phyloP scores from a whole-genome alignment of 768 basidiomycete species.

The Artomyces pyxidatus region DNA sequence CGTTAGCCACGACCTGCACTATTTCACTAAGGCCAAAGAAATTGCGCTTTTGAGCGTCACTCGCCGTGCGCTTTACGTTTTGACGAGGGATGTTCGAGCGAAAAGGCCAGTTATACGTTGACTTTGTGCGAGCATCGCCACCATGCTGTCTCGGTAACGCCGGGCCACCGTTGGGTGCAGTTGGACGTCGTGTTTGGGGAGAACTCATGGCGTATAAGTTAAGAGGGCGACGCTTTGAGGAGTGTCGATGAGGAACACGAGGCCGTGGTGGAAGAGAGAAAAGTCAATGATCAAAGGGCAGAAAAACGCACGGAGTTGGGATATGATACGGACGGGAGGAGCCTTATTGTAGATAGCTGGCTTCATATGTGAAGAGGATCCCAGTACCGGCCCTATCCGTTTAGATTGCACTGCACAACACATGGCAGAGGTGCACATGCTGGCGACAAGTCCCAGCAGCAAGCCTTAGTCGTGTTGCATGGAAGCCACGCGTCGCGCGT shows the following conservation, averaged over 20 bases:
- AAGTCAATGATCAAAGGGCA: not conserved
- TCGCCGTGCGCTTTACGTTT: conserved; percentile 19
- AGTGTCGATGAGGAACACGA: not conserved
- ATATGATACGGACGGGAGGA: conserved; percentile 4
- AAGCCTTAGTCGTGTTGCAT: not conserved
- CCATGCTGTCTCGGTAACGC: not conserved
- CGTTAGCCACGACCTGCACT: conserved; percentile 65
- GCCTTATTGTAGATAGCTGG: not conserved
- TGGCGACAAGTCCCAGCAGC: not conserved
- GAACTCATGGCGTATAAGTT: not conserved
- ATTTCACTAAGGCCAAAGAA: conserved; percentile 80
- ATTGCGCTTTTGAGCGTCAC: conserved; percentile 57
- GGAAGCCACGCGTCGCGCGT: not conserved
- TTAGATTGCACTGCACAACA: not conserved
- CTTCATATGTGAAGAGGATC: not conserved
- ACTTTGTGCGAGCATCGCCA: not conserved
- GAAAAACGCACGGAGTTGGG: not conserved
- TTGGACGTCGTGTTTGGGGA: not conserved
- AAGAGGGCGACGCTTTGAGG: not conserved
- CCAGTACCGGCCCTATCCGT: not conserved
- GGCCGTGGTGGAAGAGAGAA: not conserved
- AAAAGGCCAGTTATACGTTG: not conserved
- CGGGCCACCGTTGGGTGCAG: not conserved
- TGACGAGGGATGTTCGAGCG: conserved; percentile 4
- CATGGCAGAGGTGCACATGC: not conserved